Percentiles rank a stretch among this genome's conserved stretches.
These are phyloP conservation scores for Oehlia diaphana DNA, from an alignment of 192 early-diverging fungal species.

Conservation along the genomic window DNA sequence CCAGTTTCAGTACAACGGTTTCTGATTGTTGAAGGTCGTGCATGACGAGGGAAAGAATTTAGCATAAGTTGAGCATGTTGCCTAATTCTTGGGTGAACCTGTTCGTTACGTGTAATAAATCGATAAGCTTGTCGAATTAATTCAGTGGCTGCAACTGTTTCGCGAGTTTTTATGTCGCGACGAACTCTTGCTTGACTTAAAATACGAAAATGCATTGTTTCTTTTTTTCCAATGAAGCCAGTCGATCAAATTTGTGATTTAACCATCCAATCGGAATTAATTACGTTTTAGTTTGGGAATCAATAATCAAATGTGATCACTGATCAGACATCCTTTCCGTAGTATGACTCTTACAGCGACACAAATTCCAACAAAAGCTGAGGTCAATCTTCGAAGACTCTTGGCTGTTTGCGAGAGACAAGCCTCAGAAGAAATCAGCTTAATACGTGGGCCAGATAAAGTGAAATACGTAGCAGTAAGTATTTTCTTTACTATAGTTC, in stretches of 20 bases:
- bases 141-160: conserved; percentile 66
- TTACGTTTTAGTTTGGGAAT: too few species aligned
- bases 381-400: conserved; percentile 25
- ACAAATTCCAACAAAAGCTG: conserved; percentile 14
- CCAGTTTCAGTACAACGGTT: conserved; percentile 78
- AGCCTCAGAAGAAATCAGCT: conserved; percentile 22
- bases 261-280: too few species aligned
- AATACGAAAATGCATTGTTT: conserved; percentile 27
- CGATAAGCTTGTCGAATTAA: conserved; percentile 73
- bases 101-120: conserved; percentile 75
- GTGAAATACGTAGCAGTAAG: conserved; percentile 24
- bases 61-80: conserved; percentile 77
- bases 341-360: background rate
- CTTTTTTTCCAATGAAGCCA: background rate
- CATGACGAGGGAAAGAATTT: conserved; percentile 63
- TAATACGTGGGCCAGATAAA: conserved; percentile 30
- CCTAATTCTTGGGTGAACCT: conserved; percentile 69
- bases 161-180: conserved; percentile 72
- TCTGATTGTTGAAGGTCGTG: conserved; percentile 63
- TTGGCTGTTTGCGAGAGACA: conserved; percentile 25
- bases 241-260: too few species aligned
- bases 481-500: background rate
- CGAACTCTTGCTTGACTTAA: conserved; percentile 50
- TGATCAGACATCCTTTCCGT: too few species aligned
- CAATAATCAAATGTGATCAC: too few species aligned